phyloP scores from a whole-genome alignment of 805 yeast species.

The Ogataea methanolica region DNA sequence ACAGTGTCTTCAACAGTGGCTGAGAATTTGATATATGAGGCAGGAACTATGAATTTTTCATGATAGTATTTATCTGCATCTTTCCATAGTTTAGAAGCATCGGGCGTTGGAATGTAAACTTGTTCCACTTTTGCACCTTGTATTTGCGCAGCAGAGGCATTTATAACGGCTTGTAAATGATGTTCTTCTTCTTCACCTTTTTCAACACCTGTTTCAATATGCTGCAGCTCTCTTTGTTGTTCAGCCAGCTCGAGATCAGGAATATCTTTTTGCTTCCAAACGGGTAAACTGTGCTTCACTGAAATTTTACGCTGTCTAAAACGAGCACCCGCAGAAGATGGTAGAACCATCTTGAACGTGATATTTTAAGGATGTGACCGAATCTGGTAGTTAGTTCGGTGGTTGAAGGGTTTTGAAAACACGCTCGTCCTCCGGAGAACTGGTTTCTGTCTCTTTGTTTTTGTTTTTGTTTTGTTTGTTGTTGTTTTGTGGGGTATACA shows the following conservation, averaged over 20 bases:
- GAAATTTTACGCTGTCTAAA: slow-evolving; percentile 94
- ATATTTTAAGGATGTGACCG: too few relatives aligned
- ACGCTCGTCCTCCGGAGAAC: too few relatives aligned
- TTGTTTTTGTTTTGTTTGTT: too few relatives aligned
- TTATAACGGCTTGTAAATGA: slow-evolving; percentile 87
- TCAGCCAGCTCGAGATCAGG: slow-evolving; percentile 76
- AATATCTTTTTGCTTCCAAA: slow-evolving; percentile 71
- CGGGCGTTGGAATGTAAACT: slow-evolving; percentile 93
- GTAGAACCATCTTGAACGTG: slow-evolving; percentile 26
- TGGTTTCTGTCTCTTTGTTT: too few relatives aligned
- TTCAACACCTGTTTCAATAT: slow-evolving; percentile 96
- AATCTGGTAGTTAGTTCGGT: too few relatives aligned
- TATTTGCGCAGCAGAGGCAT: slow-evolving; percentile 68
- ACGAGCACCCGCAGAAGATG: slow-evolving; percentile 53
- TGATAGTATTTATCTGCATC: slow-evolving; percentile 71
- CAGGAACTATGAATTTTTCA: slow-evolving; percentile 66
- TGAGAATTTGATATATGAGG: slow-evolving; percentile 78
- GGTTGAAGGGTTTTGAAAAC: too few relatives aligned
- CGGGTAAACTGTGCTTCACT: slow-evolving; percentile 79
- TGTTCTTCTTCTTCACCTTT: slow-evolving; percentile 97
- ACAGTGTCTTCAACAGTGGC: slow-evolving; percentile 95
- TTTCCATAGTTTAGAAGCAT: slow-evolving; percentile 79
- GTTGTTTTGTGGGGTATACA: too few relatives aligned
- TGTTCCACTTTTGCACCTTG: slow-evolving; percentile 46
- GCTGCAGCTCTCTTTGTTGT: slow-evolving; percentile 81